Evolutionary conservation across 2,329 filamentous ascomycete species (phyloP).

Genomic region (Dactylellina leptospora): DNA sequence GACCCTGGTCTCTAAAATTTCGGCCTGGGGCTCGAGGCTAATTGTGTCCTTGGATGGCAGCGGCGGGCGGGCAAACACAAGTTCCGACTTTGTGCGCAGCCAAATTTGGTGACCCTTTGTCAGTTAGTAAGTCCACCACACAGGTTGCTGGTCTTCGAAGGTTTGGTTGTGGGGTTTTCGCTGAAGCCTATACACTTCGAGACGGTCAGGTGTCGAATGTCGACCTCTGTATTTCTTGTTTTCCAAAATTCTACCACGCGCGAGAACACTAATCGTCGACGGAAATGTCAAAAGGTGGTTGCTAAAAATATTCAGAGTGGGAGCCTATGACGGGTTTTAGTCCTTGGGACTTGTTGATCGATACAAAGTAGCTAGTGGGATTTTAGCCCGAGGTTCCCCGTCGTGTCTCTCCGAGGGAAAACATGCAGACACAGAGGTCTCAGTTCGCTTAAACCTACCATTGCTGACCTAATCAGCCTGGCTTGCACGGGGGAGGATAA

Average conservation of each 20-base stretch:
- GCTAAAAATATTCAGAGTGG: slow-evolving; percentile 49
- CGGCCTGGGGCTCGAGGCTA: not conserved
- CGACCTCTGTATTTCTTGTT: slow-evolving; percentile 4
- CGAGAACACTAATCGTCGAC: not conserved
- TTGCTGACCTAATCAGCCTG: slow-evolving; percentile 31
- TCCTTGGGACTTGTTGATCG: slow-evolving; percentile 30
- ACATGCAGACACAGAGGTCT: slow-evolving; percentile 9
- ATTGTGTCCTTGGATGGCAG: slow-evolving; percentile 1
- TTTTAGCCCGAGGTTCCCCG: slow-evolving; percentile 30
- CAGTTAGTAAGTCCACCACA: not conserved
- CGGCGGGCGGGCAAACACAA: slow-evolving; percentile 46
- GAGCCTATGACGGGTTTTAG: slow-evolving; percentile 30
- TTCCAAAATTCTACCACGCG: not conserved
- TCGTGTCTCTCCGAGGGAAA: slow-evolving; percentile 18
- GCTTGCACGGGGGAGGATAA: not conserved
- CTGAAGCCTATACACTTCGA: slow-evolving; percentile 8
- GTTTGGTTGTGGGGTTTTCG: no score
- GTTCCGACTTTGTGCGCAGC: slow-evolving; percentile 40
- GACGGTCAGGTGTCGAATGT: not conserved
- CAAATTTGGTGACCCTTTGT: not conserved
- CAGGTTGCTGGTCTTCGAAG: not conserved
- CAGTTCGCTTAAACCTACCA: slow-evolving; percentile 19
- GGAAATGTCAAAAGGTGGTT: slow-evolving; percentile 34
- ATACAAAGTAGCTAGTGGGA: slow-evolving; percentile 2
- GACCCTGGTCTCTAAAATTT: slow-evolving; percentile 7